These are phyloP conservation scores for Psidium friedrichsthalianum DNA, from an alignment of 345 rosid species.

Conservation along the genomic window DNA sequence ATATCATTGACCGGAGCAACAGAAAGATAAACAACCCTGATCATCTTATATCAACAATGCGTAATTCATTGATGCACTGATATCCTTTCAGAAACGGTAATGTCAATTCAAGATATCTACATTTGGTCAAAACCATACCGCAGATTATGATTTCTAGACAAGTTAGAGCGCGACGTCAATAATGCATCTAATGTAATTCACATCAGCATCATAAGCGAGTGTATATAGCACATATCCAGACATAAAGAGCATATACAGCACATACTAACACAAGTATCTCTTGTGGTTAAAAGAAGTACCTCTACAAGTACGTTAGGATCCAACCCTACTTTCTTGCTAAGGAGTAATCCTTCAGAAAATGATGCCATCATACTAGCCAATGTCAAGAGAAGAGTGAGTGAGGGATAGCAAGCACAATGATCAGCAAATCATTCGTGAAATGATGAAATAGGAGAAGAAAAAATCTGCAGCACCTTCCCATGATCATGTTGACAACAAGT, in stretches of 20 bases:
- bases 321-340: slow-evolving; percentile 78
- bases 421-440: not conserved
- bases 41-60: not conserved
- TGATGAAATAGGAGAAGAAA: not conserved
- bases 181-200: not conserved
- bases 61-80: not conserved
- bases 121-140: not conserved
- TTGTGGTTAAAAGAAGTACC: slow-evolving; percentile 20
- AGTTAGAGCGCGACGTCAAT: not conserved
- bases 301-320: slow-evolving; percentile 72
- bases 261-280: not conserved
- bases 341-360: slow-evolving; percentile 78
- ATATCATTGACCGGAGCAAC: not conserved
- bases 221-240: not conserved
- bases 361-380: slow-evolving; percentile 85
- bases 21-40: not conserved
- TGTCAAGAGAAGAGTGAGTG: slow-evolving; percentile 5
- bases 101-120: not conserved
- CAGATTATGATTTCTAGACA: not conserved
- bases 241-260: not conserved
- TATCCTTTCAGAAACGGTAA: not conserved
- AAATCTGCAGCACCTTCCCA: slow-evolving; percentile 63
- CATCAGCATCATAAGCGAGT: not conserved
- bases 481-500: slow-evolving; percentile 93
- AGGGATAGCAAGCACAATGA: not conserved